Percentiles rank a stretch among this genome's conserved stretches.
Evolutionary conservation across 495 filamentous ascomycete genomes (phyloP).

Genomic region (Aspergillus saccharolyticus): DNA sequence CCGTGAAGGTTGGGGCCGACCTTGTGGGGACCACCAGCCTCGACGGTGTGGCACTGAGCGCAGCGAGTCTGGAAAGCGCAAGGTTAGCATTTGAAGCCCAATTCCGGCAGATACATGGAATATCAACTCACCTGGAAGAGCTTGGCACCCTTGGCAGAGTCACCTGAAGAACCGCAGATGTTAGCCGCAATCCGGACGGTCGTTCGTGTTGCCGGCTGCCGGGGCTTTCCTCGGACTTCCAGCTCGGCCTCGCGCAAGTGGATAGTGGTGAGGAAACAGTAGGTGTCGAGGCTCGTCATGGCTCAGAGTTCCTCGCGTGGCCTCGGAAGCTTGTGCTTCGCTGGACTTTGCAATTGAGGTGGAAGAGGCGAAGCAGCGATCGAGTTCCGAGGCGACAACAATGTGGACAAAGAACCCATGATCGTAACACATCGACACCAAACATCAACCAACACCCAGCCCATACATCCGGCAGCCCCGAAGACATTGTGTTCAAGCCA

Average conservation of each 20-base stretch:
- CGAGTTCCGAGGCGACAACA: neutral
- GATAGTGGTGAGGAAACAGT: slow-evolving; percentile 22
- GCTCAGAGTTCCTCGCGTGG: slow-evolving; percentile 2
- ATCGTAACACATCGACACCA: neutral
- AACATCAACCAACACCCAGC: too few relatives aligned
- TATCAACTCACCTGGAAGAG: slow-evolving; percentile 73
- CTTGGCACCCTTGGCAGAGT: slow-evolving; percentile 93
- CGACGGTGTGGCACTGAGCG: slow-evolving; percentile 96
- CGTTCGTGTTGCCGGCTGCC: slow-evolving; percentile 12
- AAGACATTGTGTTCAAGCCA: neutral
- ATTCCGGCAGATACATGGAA: neutral
- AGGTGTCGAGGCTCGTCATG: slow-evolving; percentile 32
- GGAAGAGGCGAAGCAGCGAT: neutral
- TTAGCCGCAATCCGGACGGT: slow-evolving; percentile 27
- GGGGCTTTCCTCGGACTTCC: slow-evolving; percentile 17
- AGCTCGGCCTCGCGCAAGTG: slow-evolving; percentile 29
- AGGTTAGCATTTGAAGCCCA: slow-evolving; percentile 14
- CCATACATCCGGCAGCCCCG: neutral
- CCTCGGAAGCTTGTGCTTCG: neutral
- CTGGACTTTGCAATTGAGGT: neutral
- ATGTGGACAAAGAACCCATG: neutral
- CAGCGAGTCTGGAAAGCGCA: slow-evolving; percentile 67
- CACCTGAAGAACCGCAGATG: slow-evolving; percentile 53
- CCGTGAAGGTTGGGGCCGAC: slow-evolving; percentile 95
- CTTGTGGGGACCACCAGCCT: slow-evolving; percentile 86